Base-by-base conservation (phyloP, 2,329 filamentous ascomycete species). In the Fonsecaea erecta region DNA sequence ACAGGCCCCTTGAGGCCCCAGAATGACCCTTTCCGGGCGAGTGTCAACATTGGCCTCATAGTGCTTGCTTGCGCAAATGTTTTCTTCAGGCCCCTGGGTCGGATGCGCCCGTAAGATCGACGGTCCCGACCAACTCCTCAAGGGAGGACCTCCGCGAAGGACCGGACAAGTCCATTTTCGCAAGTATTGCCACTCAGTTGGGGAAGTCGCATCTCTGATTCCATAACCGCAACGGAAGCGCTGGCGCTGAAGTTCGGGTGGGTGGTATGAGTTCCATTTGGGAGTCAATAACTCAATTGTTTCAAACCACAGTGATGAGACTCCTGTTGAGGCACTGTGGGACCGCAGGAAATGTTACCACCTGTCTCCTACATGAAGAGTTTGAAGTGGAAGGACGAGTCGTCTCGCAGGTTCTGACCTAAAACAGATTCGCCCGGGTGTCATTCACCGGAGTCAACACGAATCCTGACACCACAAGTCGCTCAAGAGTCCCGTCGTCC, bases 71-170 rank as follows among this genome's bases (percentile, higher is more conserved):
- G 9, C 43, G 21, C 18, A 18, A 48, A 48, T 24, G 18, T 43
- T 43, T n/a, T 43, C n/a, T 48, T 48, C 43, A 48, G 3, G 28
- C 11, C 21, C 21, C 43, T 18, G 43, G 21, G 12, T 48, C 43
- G 43, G 43, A 48, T 48, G 43, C 43, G 43, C 43, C 43, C 43
- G 43, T 48, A 48, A 21, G 11, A 24, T 24, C 43, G 43, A 48
- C 43, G 43, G 43, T 48, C 43, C 43, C 43, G 43, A 24, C 43
- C 43, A 48, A 1, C 43, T 2, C 43, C n/a, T 18, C 37, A 9
- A 43, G 3, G 18, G 6, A 8, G n/a, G 16, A 43, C 32, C 32
- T 34, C 32, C 32, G 32, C 12, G 6, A 2, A 2, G 6, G 37
- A n/a, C 16, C 37, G 37, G 37, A 43, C 7, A 43, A 43, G 37